phyloP scores from a whole-genome alignment of 108 stramenopile species.

The Cyclotella sp. region DNA sequence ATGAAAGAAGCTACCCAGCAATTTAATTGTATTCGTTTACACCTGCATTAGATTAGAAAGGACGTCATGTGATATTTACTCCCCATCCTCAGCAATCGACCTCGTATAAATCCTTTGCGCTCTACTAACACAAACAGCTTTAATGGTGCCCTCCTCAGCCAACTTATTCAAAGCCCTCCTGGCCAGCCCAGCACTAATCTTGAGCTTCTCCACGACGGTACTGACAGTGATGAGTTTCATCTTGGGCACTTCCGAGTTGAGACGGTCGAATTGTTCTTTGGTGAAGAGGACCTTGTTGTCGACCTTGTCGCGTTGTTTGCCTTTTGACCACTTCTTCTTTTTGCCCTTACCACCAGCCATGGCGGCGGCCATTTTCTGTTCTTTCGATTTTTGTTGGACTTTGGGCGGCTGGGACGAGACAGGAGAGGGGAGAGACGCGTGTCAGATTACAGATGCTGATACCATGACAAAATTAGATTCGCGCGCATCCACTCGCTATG shows the following conservation, averaged over 20 bases:
- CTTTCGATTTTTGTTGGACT: conserved; percentile 99
- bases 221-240: conserved; percentile 99
- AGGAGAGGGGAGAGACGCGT: neutral
- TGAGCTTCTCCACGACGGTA: conserved; percentile 97
- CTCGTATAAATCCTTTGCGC: conserved; percentile 99
- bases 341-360: conserved; percentile 99
- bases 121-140: conserved; percentile 88
- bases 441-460: neutral
- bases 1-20: no score
- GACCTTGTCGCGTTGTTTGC: conserved; percentile 99
- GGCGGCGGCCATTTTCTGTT: conserved; percentile 99
- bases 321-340: conserved; percentile 99
- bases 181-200: conserved; percentile 97
- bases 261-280: conserved; percentile 96
- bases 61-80: conserved; percentile 3
- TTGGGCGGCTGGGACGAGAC: conserved; percentile 79
- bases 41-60: no score
- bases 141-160: conserved; percentile 95
- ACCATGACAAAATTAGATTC: neutral
- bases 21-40: no score
- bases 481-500: no score
- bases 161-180: conserved; percentile 94
- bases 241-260: conserved; percentile 97
- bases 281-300: conserved; percentile 99
- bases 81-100: conserved; percentile 81